Evolutionary conservation across 148 eudicot species (phyloP).

Genomic region (Pouteria glomerata): DNA sequence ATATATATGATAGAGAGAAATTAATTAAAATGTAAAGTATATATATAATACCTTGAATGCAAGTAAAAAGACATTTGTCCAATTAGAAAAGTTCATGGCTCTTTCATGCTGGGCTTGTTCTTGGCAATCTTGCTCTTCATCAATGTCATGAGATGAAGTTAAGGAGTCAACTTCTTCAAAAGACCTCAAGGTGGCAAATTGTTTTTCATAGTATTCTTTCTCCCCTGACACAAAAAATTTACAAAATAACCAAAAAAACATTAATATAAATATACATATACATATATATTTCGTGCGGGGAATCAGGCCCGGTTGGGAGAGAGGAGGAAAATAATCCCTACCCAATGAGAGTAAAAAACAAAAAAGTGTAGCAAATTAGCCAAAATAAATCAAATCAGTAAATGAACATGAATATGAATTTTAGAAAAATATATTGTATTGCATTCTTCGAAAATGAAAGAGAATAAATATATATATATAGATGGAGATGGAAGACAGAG

Average conservation of each 20-base stretch:
- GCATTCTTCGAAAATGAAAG: not conserved
- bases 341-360: no score
- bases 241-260: not conserved
- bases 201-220: constrained; percentile 65
- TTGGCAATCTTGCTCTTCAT: constrained; percentile 37
- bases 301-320: no score
- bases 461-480: not conserved
- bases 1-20: no score
- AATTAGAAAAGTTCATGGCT: constrained; percentile 69
- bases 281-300: no score
- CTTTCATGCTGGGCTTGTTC: constrained; percentile 62
- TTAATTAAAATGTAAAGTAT: no score
- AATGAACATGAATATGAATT: no score
- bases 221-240: constrained; percentile 32
- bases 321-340: no score
- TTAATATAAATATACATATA: no score
- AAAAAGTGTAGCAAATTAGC: not conserved
- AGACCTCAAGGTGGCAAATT: constrained; percentile 57
- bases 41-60: constrained; percentile 67
- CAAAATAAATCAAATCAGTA: not conserved
- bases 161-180: constrained; percentile 68
- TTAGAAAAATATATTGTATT: no score
- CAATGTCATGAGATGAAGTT: constrained; percentile 17
- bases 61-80: constrained; percentile 52
- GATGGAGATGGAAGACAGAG: not conserved